Conservation (phyloP, 1,284 basidiomycete genomes). For the Trametes versicolor region DNA sequence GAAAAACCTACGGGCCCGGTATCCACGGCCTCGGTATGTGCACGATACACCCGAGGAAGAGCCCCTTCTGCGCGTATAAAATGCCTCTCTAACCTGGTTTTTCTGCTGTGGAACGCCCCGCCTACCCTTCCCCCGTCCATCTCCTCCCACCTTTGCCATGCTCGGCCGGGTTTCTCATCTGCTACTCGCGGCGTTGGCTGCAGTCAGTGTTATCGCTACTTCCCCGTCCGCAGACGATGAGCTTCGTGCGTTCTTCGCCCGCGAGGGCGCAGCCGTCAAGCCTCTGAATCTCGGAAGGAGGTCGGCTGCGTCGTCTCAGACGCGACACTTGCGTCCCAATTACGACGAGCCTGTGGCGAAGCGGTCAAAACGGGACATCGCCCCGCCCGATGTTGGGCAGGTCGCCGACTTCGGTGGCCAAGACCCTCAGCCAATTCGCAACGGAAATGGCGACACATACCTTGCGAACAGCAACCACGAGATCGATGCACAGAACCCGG, state of each 20-base stretch:
- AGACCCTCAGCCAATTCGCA: constrained; percentile 44
- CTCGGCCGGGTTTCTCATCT: constrained; percentile 25
- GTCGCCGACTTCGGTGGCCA: constrained; percentile 39
- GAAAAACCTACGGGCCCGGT: background rate
- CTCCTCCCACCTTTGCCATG: constrained; percentile 17
- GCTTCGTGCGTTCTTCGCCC: constrained; percentile 30
- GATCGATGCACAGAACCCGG: constrained; percentile 40
- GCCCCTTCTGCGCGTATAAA: constrained; percentile 25
- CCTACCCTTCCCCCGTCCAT: constrained; percentile 4
- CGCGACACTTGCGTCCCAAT: constrained; percentile 39
- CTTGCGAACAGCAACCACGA: constrained; percentile 37
- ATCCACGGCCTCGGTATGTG: constrained; percentile 5
- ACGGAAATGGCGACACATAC: constrained; percentile 42
- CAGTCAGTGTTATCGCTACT: constrained; percentile 18
- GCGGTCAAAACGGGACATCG: constrained; percentile 35
- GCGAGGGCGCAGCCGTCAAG: constrained; percentile 26
- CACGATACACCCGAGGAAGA: background rate
- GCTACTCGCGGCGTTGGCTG: constrained; percentile 28
- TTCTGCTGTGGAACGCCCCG: constrained; percentile 4
- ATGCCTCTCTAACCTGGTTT: background rate
- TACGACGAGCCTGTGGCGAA: constrained; percentile 17
- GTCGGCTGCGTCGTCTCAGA: constrained; percentile 32
- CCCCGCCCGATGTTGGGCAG: constrained; percentile 39
- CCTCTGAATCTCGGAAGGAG: constrained; percentile 37
- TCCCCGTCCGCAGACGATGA: constrained; percentile 24